A percentile compares a stretch with the other conserved stretches of the same genome.
Conservation (phyloP, 208 protist genomes). For the Tritrichomonas musculus region DNA sequence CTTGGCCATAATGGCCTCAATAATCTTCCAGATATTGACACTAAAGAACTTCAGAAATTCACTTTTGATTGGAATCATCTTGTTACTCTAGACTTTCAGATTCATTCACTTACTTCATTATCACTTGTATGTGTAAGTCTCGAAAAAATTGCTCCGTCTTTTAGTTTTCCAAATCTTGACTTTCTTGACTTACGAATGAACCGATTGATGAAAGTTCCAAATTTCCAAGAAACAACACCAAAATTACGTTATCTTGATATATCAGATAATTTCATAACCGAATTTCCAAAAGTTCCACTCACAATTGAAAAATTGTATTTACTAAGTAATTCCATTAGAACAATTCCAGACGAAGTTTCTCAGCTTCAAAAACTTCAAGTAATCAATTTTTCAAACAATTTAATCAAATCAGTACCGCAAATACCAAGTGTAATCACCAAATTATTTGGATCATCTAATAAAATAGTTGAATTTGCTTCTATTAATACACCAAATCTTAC, state of each 20-base stretch:
- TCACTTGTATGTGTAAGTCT: too few species aligned
- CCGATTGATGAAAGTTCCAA: neutral
- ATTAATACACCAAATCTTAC: neutral
- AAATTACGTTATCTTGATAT: neutral
- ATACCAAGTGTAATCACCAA: neutral
- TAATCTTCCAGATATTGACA: too few species aligned
- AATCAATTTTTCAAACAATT: neutral
- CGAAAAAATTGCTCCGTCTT: too few species aligned
- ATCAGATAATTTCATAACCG: neutral
- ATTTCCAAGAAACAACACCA: neutral
- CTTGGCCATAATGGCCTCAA: too few species aligned
- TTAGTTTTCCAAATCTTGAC: neutral
- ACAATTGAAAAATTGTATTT: neutral
- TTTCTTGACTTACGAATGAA: neutral
- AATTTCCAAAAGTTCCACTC: neutral
- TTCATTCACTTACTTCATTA: too few species aligned
- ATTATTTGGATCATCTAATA: neutral
- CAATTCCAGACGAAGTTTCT: neutral
- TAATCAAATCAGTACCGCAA: neutral
- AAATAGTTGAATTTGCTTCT: neutral
- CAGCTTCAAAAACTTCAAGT: neutral
- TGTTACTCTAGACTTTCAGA: too few species aligned
- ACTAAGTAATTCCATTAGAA: neutral
- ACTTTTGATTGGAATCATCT: too few species aligned
- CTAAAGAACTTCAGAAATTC: too few species aligned